These are phyloP conservation scores for Ascosphaera acerosa DNA, from an alignment of 2,329 filamentous ascomycete genomes.

Conservation along the genomic window DNA sequence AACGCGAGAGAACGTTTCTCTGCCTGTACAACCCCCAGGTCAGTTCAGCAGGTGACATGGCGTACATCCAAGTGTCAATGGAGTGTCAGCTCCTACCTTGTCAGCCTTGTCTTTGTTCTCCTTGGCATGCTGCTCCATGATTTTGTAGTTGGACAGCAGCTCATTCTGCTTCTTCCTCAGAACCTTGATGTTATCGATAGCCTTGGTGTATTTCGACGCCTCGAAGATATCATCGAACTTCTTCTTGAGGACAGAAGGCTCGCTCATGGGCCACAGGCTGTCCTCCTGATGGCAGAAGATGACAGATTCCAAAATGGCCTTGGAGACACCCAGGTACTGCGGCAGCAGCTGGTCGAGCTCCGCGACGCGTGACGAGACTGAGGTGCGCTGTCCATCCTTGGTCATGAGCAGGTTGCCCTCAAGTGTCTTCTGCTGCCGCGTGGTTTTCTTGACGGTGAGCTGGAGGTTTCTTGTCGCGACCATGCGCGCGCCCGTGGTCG, in stretches of 20 bases:
- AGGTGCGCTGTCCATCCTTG: conserved; percentile 53
- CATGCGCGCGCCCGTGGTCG: conserved; percentile 52
- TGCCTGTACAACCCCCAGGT: conserved; percentile 20
- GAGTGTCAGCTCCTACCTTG: conserved; percentile 19
- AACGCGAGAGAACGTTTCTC: conserved; percentile 40
- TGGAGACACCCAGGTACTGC: conserved; percentile 65
- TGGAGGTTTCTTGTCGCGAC: conserved; percentile 66
- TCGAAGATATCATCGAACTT: conserved; percentile 96
- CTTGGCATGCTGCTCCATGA: conserved; percentile 53
- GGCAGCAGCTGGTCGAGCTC: conserved; percentile 71
- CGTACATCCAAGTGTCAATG: not conserved
- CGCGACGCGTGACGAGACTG: conserved; percentile 53
- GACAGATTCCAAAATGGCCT: conserved; percentile 73
- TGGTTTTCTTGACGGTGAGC: conserved; percentile 61
- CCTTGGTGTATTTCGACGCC: conserved; percentile 87
- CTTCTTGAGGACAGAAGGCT: conserved; percentile 65
- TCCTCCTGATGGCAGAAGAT: conserved; percentile 99
- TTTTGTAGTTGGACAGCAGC: conserved; percentile 45
- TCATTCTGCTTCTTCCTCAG: conserved; percentile 63
- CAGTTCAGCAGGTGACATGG: conserved; percentile 2
- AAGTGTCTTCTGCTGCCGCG: conserved; percentile 53
- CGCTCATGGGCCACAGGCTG: conserved; percentile 87
- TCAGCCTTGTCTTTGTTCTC: conserved; percentile 65
- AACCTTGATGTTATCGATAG: conserved; percentile 79
- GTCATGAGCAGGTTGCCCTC: conserved; percentile 54